Conservation (phyloP, 1,139 yeast species). For the Zygoascus sp. region DNA sequence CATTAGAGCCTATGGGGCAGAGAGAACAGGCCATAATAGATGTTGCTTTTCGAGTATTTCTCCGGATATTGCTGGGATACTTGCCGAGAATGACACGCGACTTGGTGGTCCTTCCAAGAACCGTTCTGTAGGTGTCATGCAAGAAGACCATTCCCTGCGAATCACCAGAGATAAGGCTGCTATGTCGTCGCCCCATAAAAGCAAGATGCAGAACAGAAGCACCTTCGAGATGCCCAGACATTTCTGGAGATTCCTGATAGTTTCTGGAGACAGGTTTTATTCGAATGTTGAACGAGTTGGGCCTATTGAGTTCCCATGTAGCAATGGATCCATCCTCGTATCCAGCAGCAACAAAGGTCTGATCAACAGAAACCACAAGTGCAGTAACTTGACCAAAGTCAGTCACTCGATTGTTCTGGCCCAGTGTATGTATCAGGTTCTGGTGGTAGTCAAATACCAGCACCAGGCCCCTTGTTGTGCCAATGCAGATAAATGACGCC, state of each 20-base stretch:
- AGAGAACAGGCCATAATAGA: constrained; percentile 42
- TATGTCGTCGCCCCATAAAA: constrained; percentile 54
- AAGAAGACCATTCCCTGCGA: constrained; percentile 53
- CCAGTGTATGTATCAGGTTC: constrained; percentile 42
- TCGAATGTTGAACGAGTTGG: constrained; percentile 31
- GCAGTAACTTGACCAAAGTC: constrained; percentile 44
- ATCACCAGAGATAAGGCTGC: constrained; percentile 58
- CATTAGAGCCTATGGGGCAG: constrained; percentile 52
- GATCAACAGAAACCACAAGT: constrained; percentile 48
- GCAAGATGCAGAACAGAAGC: constrained; percentile 46
- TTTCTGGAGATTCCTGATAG: constrained; percentile 21
- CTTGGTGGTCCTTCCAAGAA: constrained; percentile 49
- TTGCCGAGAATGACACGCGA: constrained; percentile 53
- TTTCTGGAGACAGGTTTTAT: constrained; percentile 36
- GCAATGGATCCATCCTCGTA: constrained; percentile 44
- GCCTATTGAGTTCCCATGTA: constrained; percentile 44
- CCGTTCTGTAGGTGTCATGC: constrained; percentile 55
- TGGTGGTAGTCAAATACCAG: constrained; percentile 65
- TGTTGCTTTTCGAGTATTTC: constrained; percentile 26
- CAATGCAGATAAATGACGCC: constrained; percentile 53
- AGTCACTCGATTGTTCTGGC: constrained; percentile 28
- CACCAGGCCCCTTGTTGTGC: constrained; percentile 57
- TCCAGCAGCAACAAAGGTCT: constrained; percentile 47
- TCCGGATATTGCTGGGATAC: constrained; percentile 30
- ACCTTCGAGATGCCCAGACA: constrained; percentile 51